Base-by-base conservation (phyloP, 768 basidiomycete species). In the Pleurotus eryngii region DNA sequence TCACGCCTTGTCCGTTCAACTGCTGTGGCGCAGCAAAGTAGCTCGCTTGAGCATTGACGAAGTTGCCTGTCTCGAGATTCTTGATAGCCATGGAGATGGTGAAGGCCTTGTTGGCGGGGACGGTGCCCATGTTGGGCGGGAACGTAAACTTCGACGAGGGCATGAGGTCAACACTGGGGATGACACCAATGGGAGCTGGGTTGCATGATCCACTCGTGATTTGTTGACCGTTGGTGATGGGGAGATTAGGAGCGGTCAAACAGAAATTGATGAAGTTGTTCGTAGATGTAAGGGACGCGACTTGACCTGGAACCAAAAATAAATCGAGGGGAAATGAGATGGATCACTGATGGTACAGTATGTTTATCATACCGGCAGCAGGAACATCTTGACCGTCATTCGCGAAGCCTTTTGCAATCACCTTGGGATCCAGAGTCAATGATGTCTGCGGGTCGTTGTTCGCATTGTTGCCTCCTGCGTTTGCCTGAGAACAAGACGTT, bases 201-300 rank as follows among this genome's bases (percentile, higher is more conserved):
- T 86, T 87, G 71, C 84, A 81, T 45, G 83, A 85, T 35, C 80
- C 81, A 38, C 72, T 72, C n/a, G 68, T 64, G 60, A 81, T 74
- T 63, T 79, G 82, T 59, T 76, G 66, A 35, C 83, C 84, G 66
- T 85, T 74, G 49, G 84, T 85, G 65, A 86, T 71, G 17, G 79
- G 79, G 49, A 76, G 68, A 53, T 78, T 69, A 50, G 74, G 69
- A 7, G 69, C 68, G 8, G 74, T 76, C 39, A 74, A 62, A 64
- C 81, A 85, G 66, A 77, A 78, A 72, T 82, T 81, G 73, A 82
- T 80, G 65, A 82, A 87, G 72, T 86, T 86, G 73, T 87, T 84
- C 18, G 68, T 73, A 11, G 80, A 81, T 1, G 81, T 81, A 49
- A 79, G 67, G 3, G 81, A 83, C 3, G 79, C 70, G 56, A 79